Evolutionary conservation across 2,329 filamentous ascomycete species (phyloP), one percentile per base, ranked within the genome.

Genomic region (Penicillium sclerotigenum): DNA sequence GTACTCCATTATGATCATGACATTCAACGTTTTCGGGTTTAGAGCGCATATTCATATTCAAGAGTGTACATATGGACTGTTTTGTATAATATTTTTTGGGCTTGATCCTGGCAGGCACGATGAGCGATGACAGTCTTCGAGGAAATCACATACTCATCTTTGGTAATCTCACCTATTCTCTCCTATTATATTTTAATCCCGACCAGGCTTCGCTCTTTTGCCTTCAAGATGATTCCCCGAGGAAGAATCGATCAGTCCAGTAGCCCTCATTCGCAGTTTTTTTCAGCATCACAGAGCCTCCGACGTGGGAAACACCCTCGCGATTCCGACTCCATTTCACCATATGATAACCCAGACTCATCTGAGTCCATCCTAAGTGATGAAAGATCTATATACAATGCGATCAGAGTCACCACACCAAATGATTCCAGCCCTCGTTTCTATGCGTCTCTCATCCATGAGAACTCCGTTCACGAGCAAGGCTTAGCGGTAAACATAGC

Each of bases 301-400:
- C 57, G 48, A 20, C 54, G 36, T 29, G 37, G 29, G 7, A 52
- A 52, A 28, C 52, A 51, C 10, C 37, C 22, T 31, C 40, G 20
- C 16, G 36, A 56, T 26, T 60, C 61, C 20, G 48, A 49, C 13
- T 59, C 47, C 5, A 18, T 31, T 26, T 51, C 59, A 38, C 51
- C 46, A 10, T 52, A 51, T 14, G 46, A 62, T 41, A 52, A 55
- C n/a, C 52, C 47, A 31, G 56, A 54, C 18, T 67, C 63, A 11
- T 63, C 62, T 0, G 70, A 71, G 41, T 69, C 69, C 14, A 52
- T 65, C 33, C 65, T 66, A 18, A 75, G 72, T 50, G 70, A 73
- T 24, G 71, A 73, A 43, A 67, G 63, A 47, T 73, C 68, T 11
- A 73, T 78, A 13, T 75, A 69, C 58, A 69, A 76, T 59, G 75